Conservation (phyloP, 2,329 filamentous ascomycete genomes). For the Scorias spongiosa region DNA sequence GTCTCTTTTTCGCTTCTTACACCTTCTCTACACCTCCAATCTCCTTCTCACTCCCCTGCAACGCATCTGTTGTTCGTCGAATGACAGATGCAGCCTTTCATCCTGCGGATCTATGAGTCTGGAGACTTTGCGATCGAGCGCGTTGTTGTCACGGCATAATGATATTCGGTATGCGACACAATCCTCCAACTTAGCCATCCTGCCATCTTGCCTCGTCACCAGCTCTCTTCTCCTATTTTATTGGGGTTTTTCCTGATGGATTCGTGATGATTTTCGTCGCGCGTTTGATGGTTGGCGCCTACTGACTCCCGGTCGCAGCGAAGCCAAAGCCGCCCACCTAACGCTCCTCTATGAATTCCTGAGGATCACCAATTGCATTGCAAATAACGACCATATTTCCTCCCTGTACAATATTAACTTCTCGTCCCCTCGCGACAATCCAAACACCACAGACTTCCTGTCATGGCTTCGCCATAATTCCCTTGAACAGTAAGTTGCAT, state of each 20-base stretch:
- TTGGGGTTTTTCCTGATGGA: constrained; percentile 17
- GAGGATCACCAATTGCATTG: constrained; percentile 5
- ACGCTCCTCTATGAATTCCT: constrained; percentile 3
- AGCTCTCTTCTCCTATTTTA: no score
- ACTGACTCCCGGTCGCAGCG: constrained; percentile 6
- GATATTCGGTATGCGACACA: background rate
- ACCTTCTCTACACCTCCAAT: background rate
- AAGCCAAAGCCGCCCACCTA: constrained; percentile 1
- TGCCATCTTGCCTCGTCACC: background rate
- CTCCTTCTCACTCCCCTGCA: background rate
- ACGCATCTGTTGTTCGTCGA: constrained; percentile 17
- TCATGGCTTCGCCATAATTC: constrained; percentile 37
- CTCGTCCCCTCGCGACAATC: background rate
- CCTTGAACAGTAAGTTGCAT: constrained; percentile 37
- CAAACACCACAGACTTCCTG: constrained; percentile 1
- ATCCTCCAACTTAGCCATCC: background rate
- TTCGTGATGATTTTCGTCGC: constrained; percentile 24
- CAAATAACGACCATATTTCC: constrained; percentile 6
- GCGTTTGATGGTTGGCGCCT: constrained; percentile 1
- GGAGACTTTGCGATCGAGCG: background rate
- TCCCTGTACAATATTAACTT: constrained; percentile 4
- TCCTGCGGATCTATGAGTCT: constrained; percentile 5
- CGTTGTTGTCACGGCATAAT: background rate
- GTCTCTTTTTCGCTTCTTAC: background rate
- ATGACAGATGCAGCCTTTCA: constrained; percentile 33